Percentiles rank a stretch among this genome's conserved stretches.
Evolutionary conservation across 306 rosid species (phyloP).

Genomic region (Cucurbita argyrosperma): DNA sequence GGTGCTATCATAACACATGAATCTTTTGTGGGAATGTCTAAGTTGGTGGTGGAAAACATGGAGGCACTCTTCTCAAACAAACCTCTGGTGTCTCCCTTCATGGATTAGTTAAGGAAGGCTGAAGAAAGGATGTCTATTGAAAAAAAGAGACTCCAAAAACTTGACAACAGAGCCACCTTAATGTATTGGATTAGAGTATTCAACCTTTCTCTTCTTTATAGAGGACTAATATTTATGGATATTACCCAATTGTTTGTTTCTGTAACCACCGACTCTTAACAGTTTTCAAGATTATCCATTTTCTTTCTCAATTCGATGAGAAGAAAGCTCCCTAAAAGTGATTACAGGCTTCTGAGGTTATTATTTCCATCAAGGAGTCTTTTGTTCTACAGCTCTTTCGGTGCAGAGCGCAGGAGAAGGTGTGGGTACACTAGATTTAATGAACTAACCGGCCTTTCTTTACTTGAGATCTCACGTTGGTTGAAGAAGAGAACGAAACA

Average conservation of each 20-base stretch:
- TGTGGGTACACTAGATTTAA: not conserved
- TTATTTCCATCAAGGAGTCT: not conserved
- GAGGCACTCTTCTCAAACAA: slow-evolving; percentile 19
- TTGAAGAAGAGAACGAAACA: too few relatives aligned
- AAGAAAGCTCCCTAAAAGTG: not conserved
- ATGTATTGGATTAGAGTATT: not conserved
- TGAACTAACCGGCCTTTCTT: not conserved
- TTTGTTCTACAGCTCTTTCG: too few relatives aligned
- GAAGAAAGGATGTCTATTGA: slow-evolving; percentile 18
- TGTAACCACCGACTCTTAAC: not conserved
- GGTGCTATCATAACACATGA: slow-evolving; percentile 8
- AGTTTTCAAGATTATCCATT: not conserved
- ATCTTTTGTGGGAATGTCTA: not conserved
- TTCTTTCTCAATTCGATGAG: not conserved
- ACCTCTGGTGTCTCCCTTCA: slow-evolving; percentile 2
- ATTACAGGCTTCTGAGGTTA: not conserved
- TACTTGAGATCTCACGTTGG: too few relatives aligned
- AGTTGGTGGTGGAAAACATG: slow-evolving; percentile 9
- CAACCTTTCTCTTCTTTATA: not conserved
- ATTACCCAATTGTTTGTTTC: not conserved
- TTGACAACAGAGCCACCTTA: not conserved
- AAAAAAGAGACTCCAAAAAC: not conserved
- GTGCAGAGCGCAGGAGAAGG: not conserved
- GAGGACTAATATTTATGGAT: not conserved
- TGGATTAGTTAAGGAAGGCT: not conserved